Evolutionary conservation across 1,284 basidiomycete genomes (phyloP).

Genomic region (Pascua sp.): DNA sequence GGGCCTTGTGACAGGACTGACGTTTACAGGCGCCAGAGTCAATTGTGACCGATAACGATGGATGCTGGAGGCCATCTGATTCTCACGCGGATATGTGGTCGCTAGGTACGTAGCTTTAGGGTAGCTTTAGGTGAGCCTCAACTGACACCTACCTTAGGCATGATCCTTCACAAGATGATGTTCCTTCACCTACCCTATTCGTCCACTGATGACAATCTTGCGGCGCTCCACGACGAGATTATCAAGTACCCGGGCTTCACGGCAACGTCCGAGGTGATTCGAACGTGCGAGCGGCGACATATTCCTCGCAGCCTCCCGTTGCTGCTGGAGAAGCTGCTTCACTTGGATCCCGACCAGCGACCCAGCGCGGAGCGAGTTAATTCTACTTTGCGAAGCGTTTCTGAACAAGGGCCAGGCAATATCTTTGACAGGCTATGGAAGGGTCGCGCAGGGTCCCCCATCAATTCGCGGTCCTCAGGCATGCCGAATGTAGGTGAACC

Average conservation of each 20-base stretch:
- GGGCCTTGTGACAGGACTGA: no score
- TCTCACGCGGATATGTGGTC: constrained; percentile 65
- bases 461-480: no score
- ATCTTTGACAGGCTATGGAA: background rate
- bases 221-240: constrained; percentile 70
- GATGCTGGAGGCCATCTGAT: constrained; percentile 67
- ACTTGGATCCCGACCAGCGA: constrained; percentile 58
- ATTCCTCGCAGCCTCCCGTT: constrained; percentile 66
- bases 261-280: constrained; percentile 54
- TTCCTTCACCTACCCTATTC: constrained; percentile 81
- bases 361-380: constrained; percentile 69
- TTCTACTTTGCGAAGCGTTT: constrained; percentile 11
- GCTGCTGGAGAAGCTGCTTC: constrained; percentile 67
- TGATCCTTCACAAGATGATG: constrained; percentile 85
- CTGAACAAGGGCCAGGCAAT: background rate
- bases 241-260: constrained; percentile 71
- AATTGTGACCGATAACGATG: constrained; percentile 54
- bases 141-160: constrained; percentile 51
- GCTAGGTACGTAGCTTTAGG: constrained; percentile 51
- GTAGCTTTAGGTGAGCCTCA: constrained; percentile 1
- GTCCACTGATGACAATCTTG: constrained; percentile 58
- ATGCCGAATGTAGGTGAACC: no score
- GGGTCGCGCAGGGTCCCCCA: no score
- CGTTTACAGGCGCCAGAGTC: constrained; percentile 67
- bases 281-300: constrained; percentile 63